Evolutionary conservation across 768 basidiomycete genomes (phyloP).

Genomic region (Rhodotorula babjevae): DNA sequence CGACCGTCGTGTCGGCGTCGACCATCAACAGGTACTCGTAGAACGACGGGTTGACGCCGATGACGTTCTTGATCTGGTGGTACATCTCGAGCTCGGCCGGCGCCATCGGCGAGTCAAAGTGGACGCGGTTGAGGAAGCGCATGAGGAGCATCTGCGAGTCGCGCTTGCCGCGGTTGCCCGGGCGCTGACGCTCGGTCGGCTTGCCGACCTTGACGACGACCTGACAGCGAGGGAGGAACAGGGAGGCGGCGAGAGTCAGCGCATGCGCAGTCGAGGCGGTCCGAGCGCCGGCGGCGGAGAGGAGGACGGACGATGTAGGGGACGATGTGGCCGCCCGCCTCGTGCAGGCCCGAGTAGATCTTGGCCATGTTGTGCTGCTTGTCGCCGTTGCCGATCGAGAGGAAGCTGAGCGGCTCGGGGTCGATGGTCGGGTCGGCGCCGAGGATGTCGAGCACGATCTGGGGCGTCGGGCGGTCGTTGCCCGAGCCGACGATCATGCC

Average conservation of each 20-base stretch:
- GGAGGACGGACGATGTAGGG: conserved; percentile 66
- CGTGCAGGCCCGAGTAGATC: conserved; percentile 92
- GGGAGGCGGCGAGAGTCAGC: background rate
- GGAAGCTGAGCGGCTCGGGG: conserved; percentile 89
- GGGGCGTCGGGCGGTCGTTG: conserved; percentile 91
- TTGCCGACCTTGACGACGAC: conserved; percentile 84
- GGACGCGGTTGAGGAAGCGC: conserved; percentile 98
- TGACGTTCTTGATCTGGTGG: conserved; percentile 99
- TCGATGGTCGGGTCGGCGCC: conserved; percentile 88
- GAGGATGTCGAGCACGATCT: conserved; percentile 92
- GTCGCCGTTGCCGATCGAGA: conserved; percentile 86
- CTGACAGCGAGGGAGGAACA: conserved; percentile 17
- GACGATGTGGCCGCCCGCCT: conserved; percentile 88
- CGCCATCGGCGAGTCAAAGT: conserved; percentile 93
- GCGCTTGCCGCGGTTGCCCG: conserved; percentile 96
- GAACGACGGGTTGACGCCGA: conserved; percentile 96
- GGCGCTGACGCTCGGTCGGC: conserved; percentile 83
- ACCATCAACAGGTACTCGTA: conserved; percentile 84
- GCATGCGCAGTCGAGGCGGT: too few species aligned
- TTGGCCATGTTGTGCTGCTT: conserved; percentile 80
- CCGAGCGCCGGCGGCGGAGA: background rate
- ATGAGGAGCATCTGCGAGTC: conserved; percentile 94
- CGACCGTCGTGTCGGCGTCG: conserved; percentile 91
- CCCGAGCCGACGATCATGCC: conserved; percentile 97
- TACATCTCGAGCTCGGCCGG: conserved; percentile 97